phyloP scores from a whole-genome alignment of 2,329 filamentous ascomycete genomes.

The Microdochium trichocladiopsis region DNA sequence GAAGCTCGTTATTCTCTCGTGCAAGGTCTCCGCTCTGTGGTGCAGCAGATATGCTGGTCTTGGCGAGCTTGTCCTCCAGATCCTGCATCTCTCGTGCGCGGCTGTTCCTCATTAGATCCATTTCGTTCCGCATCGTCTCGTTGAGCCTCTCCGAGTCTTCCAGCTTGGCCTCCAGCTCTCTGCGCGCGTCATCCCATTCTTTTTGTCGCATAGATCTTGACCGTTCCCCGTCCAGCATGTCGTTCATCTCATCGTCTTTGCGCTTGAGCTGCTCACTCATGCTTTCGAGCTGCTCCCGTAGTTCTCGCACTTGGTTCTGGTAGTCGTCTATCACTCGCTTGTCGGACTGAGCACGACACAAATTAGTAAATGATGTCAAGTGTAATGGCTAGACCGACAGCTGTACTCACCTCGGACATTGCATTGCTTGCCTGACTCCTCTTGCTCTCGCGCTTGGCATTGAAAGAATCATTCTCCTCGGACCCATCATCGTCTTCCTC shows the following conservation, averaged over 20 bases:
- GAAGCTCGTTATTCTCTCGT: slow-evolving; percentile 63
- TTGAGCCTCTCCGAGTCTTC: slow-evolving; percentile 71
- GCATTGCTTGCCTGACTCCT: slow-evolving; percentile 27
- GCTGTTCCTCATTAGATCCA: slow-evolving; percentile 65
- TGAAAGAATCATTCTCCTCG: slow-evolving; percentile 51
- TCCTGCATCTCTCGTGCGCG: slow-evolving; percentile 57
- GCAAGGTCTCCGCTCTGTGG: slow-evolving; percentile 39
- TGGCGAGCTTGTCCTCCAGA: slow-evolving; percentile 57
- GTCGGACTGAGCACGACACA: slow-evolving; percentile 40
- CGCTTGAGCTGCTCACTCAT: slow-evolving; percentile 64
- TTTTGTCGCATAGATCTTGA: slow-evolving; percentile 55
- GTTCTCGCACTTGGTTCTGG: slow-evolving; percentile 65
- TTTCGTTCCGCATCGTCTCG: slow-evolving; percentile 68
- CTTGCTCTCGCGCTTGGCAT: slow-evolving; percentile 25
- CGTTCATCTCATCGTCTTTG: slow-evolving; percentile 65
- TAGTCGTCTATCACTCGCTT: slow-evolving; percentile 73
- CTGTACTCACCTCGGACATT: neutral
- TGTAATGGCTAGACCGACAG: neutral
- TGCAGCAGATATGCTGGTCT: slow-evolving; percentile 30
- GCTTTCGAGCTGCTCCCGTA: slow-evolving; percentile 66
- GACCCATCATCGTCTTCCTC: slow-evolving; percentile 82
- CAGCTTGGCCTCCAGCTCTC: slow-evolving; percentile 65
- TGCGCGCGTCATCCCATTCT: slow-evolving; percentile 61
- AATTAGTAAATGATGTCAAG: neutral
- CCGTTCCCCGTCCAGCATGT: slow-evolving; percentile 51